These are phyloP conservation scores for Austroboletus festivus DNA, from an alignment of 768 basidiomycete genomes.

Conservation along the genomic window DNA sequence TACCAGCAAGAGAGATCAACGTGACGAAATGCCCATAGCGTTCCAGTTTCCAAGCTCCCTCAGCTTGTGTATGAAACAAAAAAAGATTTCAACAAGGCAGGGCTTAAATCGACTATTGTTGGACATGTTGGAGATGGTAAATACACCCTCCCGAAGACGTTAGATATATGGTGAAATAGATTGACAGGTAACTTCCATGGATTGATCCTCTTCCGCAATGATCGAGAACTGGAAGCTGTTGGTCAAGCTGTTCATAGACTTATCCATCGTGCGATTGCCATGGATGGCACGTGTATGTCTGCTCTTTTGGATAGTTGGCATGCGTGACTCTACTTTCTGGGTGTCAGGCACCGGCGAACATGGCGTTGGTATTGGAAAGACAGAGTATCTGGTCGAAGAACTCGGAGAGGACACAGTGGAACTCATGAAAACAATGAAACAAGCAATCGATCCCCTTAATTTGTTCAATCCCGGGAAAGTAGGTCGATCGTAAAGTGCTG, in stretches of 20 bases:
- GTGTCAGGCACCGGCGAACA: slow-evolving; percentile 69
- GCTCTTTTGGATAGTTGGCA: neutral
- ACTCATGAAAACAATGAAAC: slow-evolving; percentile 84
- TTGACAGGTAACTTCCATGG: slow-evolving; percentile 43
- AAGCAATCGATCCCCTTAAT: slow-evolving; percentile 61
- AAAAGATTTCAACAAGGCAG: slow-evolving; percentile 61
- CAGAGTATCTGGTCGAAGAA: slow-evolving; percentile 78
- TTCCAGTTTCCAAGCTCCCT: slow-evolving; percentile 67
- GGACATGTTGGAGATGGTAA: slow-evolving; percentile 80
- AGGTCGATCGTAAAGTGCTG: too few relatives aligned
- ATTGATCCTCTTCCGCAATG: slow-evolving; percentile 55
- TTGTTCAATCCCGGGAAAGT: too few relatives aligned
- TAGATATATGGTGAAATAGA: neutral
- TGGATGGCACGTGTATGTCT: slow-evolving; percentile 73
- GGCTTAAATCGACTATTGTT: slow-evolving; percentile 66
- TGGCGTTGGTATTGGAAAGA: slow-evolving; percentile 85
- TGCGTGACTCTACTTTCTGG: too few relatives aligned
- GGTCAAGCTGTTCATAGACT: slow-evolving; percentile 65
- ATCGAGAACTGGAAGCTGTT: slow-evolving; percentile 54
- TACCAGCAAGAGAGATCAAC: too few relatives aligned
- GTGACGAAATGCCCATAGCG: slow-evolving; percentile 35
- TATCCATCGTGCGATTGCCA: slow-evolving; percentile 63
- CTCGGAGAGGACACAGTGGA: slow-evolving; percentile 79
- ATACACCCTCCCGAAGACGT: slow-evolving; percentile 29
- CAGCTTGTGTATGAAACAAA: slow-evolving; percentile 76